A percentile compares a stretch with the other conserved stretches of the same genome.
These are phyloP conservation scores for Barnettozyma populi DNA, from an alignment of 805 yeast genomes.

Conservation along the genomic window DNA sequence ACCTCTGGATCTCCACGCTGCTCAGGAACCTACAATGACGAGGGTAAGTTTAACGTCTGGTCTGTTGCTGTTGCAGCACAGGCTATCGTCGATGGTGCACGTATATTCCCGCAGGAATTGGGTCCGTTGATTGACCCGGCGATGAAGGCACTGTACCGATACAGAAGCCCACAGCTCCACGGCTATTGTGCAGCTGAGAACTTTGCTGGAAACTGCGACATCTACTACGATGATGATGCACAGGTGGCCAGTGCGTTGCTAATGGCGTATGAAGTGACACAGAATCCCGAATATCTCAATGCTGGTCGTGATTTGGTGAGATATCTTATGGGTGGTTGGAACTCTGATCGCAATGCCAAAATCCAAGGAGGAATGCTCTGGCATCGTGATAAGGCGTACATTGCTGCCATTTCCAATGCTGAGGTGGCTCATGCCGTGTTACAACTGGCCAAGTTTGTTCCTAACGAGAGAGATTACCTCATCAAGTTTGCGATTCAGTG, in stretches of 20 bases:
- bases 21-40: constrained; percentile 44
- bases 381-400: constrained; percentile 56
- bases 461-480: constrained; percentile 41
- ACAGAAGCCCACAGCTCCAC: constrained; percentile 43
- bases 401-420: constrained; percentile 63
- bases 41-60: constrained; percentile 60
- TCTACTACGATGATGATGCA: constrained; percentile 72
- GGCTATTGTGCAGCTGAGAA: constrained; percentile 66
- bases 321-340: constrained; percentile 63
- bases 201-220: constrained; percentile 52
- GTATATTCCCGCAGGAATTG: constrained; percentile 42
- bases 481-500: constrained; percentile 55
- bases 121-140: constrained; percentile 50
- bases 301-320: constrained; percentile 52
- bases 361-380: constrained; percentile 57
- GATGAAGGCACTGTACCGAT: constrained; percentile 42
- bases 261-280: constrained; percentile 64
- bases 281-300: constrained; percentile 45
- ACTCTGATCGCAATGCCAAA: constrained; percentile 23
- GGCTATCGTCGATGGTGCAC: constrained; percentile 62
- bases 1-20: constrained; percentile 23
- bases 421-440: constrained; percentile 61
- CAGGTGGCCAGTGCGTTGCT: constrained; percentile 63
- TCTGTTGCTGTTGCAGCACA: constrained; percentile 61
- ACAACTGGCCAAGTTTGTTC: constrained; percentile 48